A percentile compares a stretch with the other conserved stretches of the same genome.
Evolutionary conservation across 2,329 filamentous ascomycete species (phyloP).

Genomic region (Talaromyces rugulosus): DNA sequence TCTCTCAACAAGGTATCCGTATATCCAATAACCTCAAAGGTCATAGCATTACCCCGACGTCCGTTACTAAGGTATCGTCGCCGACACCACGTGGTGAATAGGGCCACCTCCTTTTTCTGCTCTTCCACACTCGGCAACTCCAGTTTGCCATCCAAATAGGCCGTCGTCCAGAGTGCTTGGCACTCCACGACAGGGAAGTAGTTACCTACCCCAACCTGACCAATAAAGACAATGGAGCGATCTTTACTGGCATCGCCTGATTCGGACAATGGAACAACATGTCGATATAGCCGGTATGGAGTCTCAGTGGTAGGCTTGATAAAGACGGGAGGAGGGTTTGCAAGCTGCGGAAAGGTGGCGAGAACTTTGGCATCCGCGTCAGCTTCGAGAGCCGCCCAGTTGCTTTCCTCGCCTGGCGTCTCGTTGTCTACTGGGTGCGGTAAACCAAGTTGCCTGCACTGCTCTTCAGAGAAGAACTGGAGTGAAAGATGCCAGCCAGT

Average conservation of each 20-base stretch:
- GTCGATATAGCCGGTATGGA: conserved; percentile 9
- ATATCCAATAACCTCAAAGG: conserved; percentile 9
- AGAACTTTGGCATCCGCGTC: conserved; percentile 5
- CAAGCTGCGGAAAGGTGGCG: conserved; percentile 7
- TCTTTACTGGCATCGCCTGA: conserved; percentile 6
- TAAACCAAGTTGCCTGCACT: conserved; percentile 8
- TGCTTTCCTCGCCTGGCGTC: not conserved
- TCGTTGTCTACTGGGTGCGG: conserved; percentile 3
- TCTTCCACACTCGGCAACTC: conserved; percentile 5
- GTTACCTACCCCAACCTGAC: conserved; percentile 8
- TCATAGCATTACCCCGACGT: not conserved
- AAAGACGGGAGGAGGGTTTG: conserved; percentile 5
- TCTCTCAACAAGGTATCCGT: conserved; percentile 5
- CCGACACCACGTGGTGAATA: conserved; percentile 6
- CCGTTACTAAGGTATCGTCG: conserved; percentile 8
- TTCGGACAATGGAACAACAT: conserved; percentile 8
- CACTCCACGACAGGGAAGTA: conserved; percentile 10
- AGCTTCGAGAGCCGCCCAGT: conserved; percentile 4
- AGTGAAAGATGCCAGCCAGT: conserved; percentile 6
- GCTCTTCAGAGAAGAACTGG: conserved; percentile 8
- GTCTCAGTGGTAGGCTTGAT: conserved; percentile 2
- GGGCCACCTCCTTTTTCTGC: conserved; percentile 7
- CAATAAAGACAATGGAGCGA: conserved; percentile 9
- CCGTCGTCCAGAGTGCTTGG: conserved; percentile 8
- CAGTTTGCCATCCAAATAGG: conserved; percentile 7